These are phyloP conservation scores for Podospora tetraspora DNA, from an alignment of 495 filamentous ascomycete genomes.

Conservation along the genomic window DNA sequence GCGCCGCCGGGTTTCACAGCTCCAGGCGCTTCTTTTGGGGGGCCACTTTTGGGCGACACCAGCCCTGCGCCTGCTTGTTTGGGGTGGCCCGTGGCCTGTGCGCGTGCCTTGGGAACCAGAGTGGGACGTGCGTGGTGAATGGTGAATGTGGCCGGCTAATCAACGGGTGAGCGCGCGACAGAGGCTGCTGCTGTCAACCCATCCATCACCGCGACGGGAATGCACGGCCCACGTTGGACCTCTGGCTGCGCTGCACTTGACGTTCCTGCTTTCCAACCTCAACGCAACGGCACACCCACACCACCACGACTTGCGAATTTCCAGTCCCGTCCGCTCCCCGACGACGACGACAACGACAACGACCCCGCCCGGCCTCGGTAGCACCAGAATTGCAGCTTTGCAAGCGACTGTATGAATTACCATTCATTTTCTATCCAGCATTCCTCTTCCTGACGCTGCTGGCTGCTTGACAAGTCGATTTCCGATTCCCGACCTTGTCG, in stretches of 20 bases:
- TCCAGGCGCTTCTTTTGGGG: slow-evolving; percentile 14
- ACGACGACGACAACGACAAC: not conserved
- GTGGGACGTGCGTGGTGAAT: slow-evolving; percentile 22
- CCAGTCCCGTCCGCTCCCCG: slow-evolving; percentile 1
- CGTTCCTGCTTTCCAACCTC: slow-evolving; percentile 9
- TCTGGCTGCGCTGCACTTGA: slow-evolving; percentile 12
- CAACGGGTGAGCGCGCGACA: slow-evolving; percentile 29
- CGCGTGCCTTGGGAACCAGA: slow-evolving; percentile 1
- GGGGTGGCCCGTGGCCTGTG: not conserved
- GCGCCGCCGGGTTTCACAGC: slow-evolving; percentile 26
- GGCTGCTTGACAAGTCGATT: not conserved
- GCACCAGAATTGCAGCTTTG: not conserved
- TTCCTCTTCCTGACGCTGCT: not conserved
- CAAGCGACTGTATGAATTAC: not conserved
- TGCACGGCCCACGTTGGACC: slow-evolving; percentile 6
- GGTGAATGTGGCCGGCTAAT: slow-evolving; percentile 23
- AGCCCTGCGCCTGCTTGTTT: not conserved
- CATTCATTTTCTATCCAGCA: not conserved
- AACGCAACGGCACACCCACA: not conserved
- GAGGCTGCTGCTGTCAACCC: slow-evolving; percentile 3
- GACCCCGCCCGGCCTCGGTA: not conserved
- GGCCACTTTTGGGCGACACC: slow-evolving; percentile 3
- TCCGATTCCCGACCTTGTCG: not conserved
- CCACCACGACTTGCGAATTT: slow-evolving; percentile 3
- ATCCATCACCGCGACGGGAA: slow-evolving; percentile 9